Base-by-base conservation (phyloP, 2,329 filamentous ascomycete species). In the Epichloe glyceriae region DNA sequence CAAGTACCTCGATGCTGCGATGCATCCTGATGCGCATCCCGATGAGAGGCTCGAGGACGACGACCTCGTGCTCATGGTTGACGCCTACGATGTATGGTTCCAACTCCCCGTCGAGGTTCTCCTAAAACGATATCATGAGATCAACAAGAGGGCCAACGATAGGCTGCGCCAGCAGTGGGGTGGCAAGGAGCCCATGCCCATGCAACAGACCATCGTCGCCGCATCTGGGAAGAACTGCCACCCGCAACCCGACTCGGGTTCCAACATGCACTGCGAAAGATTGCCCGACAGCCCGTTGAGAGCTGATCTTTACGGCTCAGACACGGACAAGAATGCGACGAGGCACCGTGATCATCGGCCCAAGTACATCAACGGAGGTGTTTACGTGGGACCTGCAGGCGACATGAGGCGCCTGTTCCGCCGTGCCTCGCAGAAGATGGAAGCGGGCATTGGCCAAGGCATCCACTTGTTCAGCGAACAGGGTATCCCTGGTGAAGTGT, bases 61-160 rank as follows among this genome's bases (percentile, higher is more conserved):
- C 8, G 58, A 60, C 35, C 33, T 63, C n/a, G 51, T 61, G 1
- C 52, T 61, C 10, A 58, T 63, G 17, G 55, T 60, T 1, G 60
- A 63, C 34, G 58, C 56, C 15, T 59, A 58, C 49, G 61, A 63
- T 37, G 46, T 60, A 14, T 62, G 60, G 61, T 62, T 63, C 34
- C 61, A 63, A 45, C 55, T 62, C 0, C 60, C 61, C 1, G 53
- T 58, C 1, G 56, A 60, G 8, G 52, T 62, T 10, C 54, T 63
- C 10, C 47, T 63, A 4, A 50, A 53, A 8, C 56, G 60, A 35
- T 63, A 56, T 42, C 33, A 47, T 26, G 17, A 26, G 14, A 39
- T 26, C 19, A 47, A 37, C 33, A 35, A 47, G n/a, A 30, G 50
- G 11, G 54, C 56, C 20, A 56, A 59, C 26, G 47, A 49, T 4